phyloP scores from a whole-genome alignment of 1,139 yeast species.

The Geotrichum cucujoidarum region DNA sequence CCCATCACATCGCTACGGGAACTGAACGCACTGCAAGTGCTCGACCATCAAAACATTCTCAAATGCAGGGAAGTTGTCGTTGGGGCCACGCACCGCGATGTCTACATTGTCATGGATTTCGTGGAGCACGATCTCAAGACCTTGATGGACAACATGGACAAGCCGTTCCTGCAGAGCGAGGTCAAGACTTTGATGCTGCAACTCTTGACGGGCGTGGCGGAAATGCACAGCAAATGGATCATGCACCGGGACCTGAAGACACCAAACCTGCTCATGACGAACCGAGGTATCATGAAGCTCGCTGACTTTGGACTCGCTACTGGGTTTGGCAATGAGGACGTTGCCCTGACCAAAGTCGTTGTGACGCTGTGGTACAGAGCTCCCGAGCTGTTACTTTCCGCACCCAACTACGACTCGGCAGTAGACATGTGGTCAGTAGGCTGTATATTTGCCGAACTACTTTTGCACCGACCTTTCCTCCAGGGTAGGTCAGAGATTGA shows the following conservation, averaged over 20 bases:
- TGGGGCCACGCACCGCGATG: conserved; percentile 25
- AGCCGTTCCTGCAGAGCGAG: conserved; percentile 32
- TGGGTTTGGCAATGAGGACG: conserved; percentile 21
- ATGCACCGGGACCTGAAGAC: conserved; percentile 66
- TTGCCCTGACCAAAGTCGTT: conserved; percentile 27
- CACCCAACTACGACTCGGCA: conserved; percentile 48
- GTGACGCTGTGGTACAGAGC: conserved; percentile 47
- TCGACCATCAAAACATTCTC: conserved; percentile 59
- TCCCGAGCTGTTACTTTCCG: conserved; percentile 70
- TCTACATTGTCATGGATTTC: conserved; percentile 35
- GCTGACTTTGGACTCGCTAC: conserved; percentile 55
- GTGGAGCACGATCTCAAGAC: conserved; percentile 33
- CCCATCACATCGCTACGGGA: conserved; percentile 86
- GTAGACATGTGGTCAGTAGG: conserved; percentile 85
- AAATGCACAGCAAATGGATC: conserved; percentile 51
- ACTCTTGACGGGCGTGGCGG: conserved; percentile 29
- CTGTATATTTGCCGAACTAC: conserved; percentile 57
- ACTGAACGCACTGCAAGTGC: conserved; percentile 59
- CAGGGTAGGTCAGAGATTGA: conserved; percentile 53
- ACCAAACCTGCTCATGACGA: conserved; percentile 54
- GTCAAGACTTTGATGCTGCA: conserved; percentile 33
- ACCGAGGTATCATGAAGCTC: conserved; percentile 49
- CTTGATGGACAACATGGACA: conserved; percentile 24
- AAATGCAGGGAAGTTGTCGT: conserved; percentile 66
- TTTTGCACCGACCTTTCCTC: conserved; percentile 45